A percentile compares a stretch with the other conserved stretches of the same genome.
Evolutionary conservation across 805 yeast genomes (phyloP).

Genomic region (Cyberlindnera samutprakarnensis): DNA sequence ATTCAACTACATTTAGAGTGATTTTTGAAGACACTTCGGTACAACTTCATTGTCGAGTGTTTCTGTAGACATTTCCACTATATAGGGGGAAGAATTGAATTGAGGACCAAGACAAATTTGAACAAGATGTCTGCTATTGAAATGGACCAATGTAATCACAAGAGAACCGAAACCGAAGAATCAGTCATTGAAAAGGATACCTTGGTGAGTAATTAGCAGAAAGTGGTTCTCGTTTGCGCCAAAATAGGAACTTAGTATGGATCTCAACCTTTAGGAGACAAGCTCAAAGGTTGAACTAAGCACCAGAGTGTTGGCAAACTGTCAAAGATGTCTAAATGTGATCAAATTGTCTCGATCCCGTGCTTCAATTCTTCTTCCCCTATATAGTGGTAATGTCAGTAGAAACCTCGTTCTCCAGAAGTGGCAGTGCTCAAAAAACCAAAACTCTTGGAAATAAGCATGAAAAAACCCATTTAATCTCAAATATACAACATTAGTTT

Average conservation of each 20-base stretch:
- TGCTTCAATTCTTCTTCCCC: too few relatives aligned
- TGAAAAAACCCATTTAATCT: conserved; percentile 12
- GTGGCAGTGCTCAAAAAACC: not conserved
- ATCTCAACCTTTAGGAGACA: conserved; percentile 8
- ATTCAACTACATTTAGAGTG: too few relatives aligned
- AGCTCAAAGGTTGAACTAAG: conserved; percentile 32
- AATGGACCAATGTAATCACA: conserved; percentile 62
- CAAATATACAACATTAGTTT: conserved; percentile 20
- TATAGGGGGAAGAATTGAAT: too few relatives aligned
- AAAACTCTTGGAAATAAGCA: conserved; percentile 2
- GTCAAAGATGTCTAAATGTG: too few relatives aligned
- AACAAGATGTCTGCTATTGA: conserved; percentile 45
- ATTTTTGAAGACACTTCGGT: too few relatives aligned
- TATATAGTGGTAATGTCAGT: too few relatives aligned
- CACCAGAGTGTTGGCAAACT: conserved; percentile 95
- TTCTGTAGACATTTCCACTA: too few relatives aligned
- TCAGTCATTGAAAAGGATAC: conserved; percentile 19
- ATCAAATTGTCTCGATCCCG: too few relatives aligned
- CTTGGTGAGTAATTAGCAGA: conserved; percentile 69
- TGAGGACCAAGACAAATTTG: too few relatives aligned
- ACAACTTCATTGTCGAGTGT: too few relatives aligned
- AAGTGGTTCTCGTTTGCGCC: conserved; percentile 72
- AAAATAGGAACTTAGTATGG: conserved; percentile 80
- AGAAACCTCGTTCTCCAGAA: too few relatives aligned
- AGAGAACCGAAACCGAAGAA: conserved; percentile 16